These are phyloP conservation scores for Thalia dealbata DNA, from an alignment of 176 grass and related monocot genomes.

Conservation along the genomic window DNA sequence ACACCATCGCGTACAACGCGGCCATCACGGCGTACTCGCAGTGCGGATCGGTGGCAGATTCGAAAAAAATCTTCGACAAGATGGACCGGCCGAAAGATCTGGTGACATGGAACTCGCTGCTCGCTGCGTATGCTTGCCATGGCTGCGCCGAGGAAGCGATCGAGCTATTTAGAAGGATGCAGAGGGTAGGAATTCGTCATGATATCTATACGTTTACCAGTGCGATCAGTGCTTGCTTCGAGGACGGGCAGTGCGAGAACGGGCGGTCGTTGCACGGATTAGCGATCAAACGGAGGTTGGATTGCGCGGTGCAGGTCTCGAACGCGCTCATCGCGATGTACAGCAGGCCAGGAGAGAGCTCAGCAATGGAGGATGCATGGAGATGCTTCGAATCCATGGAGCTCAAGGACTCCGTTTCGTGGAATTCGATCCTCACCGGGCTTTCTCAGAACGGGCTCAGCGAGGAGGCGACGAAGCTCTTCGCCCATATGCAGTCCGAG, in stretches of 20 bases:
- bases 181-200: slow-evolving; percentile 11
- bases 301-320: slow-evolving; percentile 29
- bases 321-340: slow-evolving; percentile 63
- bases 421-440: slow-evolving; percentile 57
- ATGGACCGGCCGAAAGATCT: slow-evolving; percentile 34
- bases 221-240: slow-evolving; percentile 33
- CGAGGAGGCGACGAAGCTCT: slow-evolving; percentile 44
- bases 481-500: slow-evolving; percentile 27
- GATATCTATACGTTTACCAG: slow-evolving; percentile 65
- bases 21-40: slow-evolving; percentile 39
- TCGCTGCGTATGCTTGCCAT: slow-evolving; percentile 36
- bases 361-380: slow-evolving; percentile 44
- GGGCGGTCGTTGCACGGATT: slow-evolving; percentile 37
- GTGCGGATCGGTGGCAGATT: slow-evolving; percentile 25
- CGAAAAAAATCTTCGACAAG: slow-evolving; percentile 46
- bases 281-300: slow-evolving; percentile 33
- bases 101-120: slow-evolving; percentile 65
- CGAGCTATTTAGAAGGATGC: slow-evolving; percentile 33
- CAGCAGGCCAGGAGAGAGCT: slow-evolving; percentile 18
- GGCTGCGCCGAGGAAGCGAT: slow-evolving; percentile 17
- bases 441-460: slow-evolving; percentile 40
- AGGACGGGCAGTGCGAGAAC: slow-evolving; percentile 2
- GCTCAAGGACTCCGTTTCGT: slow-evolving; percentile 39
- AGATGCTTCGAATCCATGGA: slow-evolving; percentile 35
- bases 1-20: slow-evolving; percentile 35